Percentiles rank a stretch among this genome's conserved stretches.
phyloP scores from a whole-genome alignment of 139 green algal species.

The Gonium pectorale region DNA sequence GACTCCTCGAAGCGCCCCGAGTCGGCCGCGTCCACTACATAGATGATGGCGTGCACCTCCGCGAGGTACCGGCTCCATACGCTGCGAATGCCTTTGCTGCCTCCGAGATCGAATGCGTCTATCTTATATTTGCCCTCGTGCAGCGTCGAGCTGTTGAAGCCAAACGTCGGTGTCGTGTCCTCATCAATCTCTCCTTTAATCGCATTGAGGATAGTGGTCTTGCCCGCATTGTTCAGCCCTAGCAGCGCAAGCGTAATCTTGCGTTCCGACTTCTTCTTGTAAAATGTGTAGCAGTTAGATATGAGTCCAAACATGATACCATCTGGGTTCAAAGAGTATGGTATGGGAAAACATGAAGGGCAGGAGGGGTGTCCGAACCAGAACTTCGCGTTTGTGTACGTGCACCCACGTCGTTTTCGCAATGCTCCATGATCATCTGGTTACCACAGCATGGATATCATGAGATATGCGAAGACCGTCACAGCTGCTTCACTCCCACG shows the following conservation, averaged over 20 bases:
- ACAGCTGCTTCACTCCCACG: too few species aligned
- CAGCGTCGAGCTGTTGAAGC: conserved; percentile 58
- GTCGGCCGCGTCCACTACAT: conserved; percentile 71
- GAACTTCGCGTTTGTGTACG: too few species aligned
- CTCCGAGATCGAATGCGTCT: conserved; percentile 70
- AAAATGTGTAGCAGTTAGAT: conserved; percentile 52
- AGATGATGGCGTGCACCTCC: conserved; percentile 68
- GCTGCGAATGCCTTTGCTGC: conserved; percentile 61
- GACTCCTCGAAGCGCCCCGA: conserved; percentile 60
- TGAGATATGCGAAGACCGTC: too few species aligned
- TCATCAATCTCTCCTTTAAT: conserved; percentile 54
- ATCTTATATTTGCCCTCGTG: conserved; percentile 52
- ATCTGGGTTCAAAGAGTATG: background rate
- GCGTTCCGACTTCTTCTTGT: conserved; percentile 43
- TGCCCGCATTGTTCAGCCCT: conserved; percentile 69
- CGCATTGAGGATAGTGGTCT: conserved; percentile 62
- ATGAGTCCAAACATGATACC: conserved; percentile 50
- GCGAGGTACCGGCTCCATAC: conserved; percentile 70
- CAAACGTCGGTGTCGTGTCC: conserved; percentile 62
- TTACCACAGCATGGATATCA: too few species aligned
- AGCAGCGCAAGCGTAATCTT: conserved; percentile 57
- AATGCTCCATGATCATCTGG: too few species aligned
- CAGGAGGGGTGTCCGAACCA: too few species aligned
- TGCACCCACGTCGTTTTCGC: too few species aligned
- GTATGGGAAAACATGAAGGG: too few species aligned